Percentiles rank a stretch among this genome's conserved stretches.
phyloP scores from a whole-genome alignment of 2,329 filamentous ascomycete species.

The Coleophoma cylindrospora region DNA sequence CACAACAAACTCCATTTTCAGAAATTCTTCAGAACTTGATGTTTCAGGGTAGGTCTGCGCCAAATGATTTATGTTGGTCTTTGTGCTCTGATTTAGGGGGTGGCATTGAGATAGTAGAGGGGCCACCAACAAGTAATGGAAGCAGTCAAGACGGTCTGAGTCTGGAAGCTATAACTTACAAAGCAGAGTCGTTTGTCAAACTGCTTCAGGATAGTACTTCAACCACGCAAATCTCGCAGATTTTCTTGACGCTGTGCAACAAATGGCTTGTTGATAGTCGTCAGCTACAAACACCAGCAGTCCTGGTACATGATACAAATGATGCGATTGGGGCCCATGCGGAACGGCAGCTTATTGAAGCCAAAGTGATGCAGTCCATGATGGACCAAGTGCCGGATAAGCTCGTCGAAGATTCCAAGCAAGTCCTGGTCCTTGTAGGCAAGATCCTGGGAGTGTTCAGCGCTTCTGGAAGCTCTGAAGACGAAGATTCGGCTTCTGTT shows the following conservation, averaged over 20 bases:
- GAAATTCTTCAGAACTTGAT: conserved; percentile 48
- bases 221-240: conserved; percentile 43
- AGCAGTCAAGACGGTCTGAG: neutral
- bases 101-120: conserved; percentile 44
- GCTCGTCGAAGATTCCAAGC: conserved; percentile 57
- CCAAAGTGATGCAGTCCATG: conserved; percentile 60
- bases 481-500: conserved; percentile 43
- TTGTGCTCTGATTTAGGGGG: conserved; percentile 42
- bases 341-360: conserved; percentile 45
- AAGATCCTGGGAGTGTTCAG: conserved; percentile 44
- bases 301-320: conserved; percentile 25
- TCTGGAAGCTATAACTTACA: conserved; percentile 26
- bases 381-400: conserved; percentile 59
- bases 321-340: conserved; percentile 34
- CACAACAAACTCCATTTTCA: neutral
- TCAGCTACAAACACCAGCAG: conserved; percentile 1
- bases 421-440: conserved; percentile 58
- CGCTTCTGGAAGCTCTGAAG: conserved; percentile 30
- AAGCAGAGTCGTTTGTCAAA: conserved; percentile 41
- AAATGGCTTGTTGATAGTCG: conserved; percentile 44
- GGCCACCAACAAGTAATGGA: conserved; percentile 3
- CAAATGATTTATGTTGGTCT: conserved; percentile 40
- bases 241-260: conserved; percentile 56
- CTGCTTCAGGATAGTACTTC: conserved; percentile 38
- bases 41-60: conserved; percentile 40